phyloP scores from a whole-genome alignment of 768 basidiomycete genomes.

The Kwoniella botswanensis region DNA sequence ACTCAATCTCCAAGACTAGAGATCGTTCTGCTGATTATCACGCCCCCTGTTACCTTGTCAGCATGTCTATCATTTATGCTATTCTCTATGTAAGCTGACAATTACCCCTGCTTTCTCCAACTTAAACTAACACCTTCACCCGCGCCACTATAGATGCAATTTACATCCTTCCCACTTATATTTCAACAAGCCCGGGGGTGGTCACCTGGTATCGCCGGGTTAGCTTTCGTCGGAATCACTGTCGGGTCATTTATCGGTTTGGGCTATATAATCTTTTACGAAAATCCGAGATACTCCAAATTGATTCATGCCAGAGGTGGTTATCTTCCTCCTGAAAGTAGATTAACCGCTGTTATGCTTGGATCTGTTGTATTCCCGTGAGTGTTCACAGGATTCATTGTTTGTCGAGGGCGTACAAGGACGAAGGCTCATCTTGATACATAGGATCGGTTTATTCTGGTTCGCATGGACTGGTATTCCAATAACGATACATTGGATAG shows the following conservation, averaged over 20 bases:
- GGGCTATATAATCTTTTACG: conserved; percentile 40
- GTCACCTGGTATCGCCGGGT: conserved; percentile 55
- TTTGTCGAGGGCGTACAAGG: background rate
- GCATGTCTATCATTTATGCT: background rate
- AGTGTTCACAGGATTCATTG: background rate
- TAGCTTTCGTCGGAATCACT: conserved; percentile 55
- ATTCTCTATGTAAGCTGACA: background rate
- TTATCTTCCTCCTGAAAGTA: conserved; percentile 55
- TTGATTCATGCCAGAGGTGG: conserved; percentile 47
- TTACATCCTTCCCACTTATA: conserved; percentile 58
- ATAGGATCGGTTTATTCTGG: background rate
- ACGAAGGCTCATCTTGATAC: background rate
- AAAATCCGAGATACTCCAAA: conserved; percentile 53
- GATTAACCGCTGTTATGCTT: conserved; percentile 51
- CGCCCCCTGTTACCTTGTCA: background rate
- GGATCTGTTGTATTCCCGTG: background rate
- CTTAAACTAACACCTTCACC: background rate
- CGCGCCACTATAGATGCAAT: conserved; percentile 45
- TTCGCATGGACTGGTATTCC: background rate
- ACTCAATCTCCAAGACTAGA: background rate
- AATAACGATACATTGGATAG: background rate
- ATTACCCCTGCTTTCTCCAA: too few species aligned
- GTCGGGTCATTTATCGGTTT: conserved; percentile 44
- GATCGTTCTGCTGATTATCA: too few species aligned
- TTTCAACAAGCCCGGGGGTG: conserved; percentile 58